A percentile compares a stretch with the other conserved stretches of the same genome.
Conservation (phyloP, 108 stramenopile species). For the Asterionellopsis glacialis region DNA sequence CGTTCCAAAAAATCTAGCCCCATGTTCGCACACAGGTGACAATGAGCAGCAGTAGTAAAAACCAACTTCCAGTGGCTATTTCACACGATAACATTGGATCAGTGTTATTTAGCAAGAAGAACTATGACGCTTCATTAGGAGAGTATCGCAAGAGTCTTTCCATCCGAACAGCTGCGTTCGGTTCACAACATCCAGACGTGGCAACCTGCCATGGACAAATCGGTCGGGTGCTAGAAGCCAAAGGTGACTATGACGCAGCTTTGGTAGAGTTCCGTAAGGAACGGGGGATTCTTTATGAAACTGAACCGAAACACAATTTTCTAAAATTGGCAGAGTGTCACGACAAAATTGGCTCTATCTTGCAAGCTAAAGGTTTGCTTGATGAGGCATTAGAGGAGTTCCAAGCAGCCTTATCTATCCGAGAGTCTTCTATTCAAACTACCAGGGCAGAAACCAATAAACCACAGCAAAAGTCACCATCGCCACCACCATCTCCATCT, state of each 20-base stretch:
- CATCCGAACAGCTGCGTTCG: background rate
- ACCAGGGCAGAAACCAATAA: too few relatives aligned
- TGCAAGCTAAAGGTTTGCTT: too few relatives aligned
- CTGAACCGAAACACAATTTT: slow-evolving; percentile 25
- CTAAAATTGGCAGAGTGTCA: slow-evolving; percentile 2
- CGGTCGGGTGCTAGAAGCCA: slow-evolving; percentile 18
- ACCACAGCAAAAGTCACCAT: too few relatives aligned
- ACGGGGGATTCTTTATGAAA: slow-evolving; percentile 22
- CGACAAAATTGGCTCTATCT: too few relatives aligned
- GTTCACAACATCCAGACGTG: background rate
- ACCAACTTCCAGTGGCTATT: background rate
- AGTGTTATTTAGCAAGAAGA: background rate
- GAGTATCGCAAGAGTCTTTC: background rate
- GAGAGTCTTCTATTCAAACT: background rate
- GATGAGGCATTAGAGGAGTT: slow-evolving; percentile 4
- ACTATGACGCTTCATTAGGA: background rate
- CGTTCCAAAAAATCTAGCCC: too few relatives aligned
- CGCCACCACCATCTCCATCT: too few relatives aligned
- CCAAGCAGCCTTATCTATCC: background rate
- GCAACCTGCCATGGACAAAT: slow-evolving; percentile 31
- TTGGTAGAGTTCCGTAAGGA: slow-evolving; percentile 36
- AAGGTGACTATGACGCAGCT: slow-evolving; percentile 26
- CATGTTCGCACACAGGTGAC: too few relatives aligned
- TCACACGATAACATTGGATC: background rate
- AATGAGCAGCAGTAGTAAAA: too few relatives aligned